phyloP scores from a whole-genome alignment of 352 stramenopile species.

The Pythium vanterpoolii region DNA sequence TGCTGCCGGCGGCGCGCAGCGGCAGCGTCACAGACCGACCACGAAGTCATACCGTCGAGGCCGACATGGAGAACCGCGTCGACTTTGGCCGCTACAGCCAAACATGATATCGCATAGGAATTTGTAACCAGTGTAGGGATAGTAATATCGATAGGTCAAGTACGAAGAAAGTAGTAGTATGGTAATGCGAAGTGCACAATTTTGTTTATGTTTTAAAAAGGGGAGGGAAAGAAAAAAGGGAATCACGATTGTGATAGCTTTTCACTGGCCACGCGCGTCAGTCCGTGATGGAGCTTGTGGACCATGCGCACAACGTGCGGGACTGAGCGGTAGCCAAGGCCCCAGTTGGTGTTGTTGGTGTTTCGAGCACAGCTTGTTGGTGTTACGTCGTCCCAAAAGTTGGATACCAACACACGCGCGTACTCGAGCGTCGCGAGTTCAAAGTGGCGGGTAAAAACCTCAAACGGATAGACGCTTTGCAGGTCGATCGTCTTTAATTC shows the following conservation, averaged over 20 bases:
- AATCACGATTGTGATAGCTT: neutral
- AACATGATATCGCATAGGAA: slow-evolving; percentile 25
- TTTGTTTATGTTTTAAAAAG: too few species aligned
- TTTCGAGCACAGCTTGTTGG: slow-evolving; percentile 39
- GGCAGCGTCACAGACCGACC: slow-evolving; percentile 1
- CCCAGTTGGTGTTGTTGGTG: slow-evolving; percentile 52
- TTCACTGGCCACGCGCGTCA: slow-evolving; percentile 37
- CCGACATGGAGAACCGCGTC: slow-evolving; percentile 38
- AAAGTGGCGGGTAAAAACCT: slow-evolving; percentile 55
- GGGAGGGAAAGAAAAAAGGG: too few species aligned
- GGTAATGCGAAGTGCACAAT: neutral
- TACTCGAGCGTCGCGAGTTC: slow-evolving; percentile 64
- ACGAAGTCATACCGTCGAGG: slow-evolving; percentile 17
- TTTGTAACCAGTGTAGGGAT: neutral
- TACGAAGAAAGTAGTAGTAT: neutral
- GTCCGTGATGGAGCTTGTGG: slow-evolving; percentile 35
- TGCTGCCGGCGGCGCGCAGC: slow-evolving; percentile 2
- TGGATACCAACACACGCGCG: slow-evolving; percentile 51
- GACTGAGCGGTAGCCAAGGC: slow-evolving; percentile 65
- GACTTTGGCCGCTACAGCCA: slow-evolving; percentile 56
- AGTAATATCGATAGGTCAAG: slow-evolving; percentile 12
- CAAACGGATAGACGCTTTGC: slow-evolving; percentile 36
- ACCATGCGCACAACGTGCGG: slow-evolving; percentile 62
- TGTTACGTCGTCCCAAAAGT: slow-evolving; percentile 60
- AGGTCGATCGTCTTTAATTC: slow-evolving; percentile 13